These are phyloP conservation scores for Apophysomyces elegans DNA, from an alignment of 371 early-diverging fungal species.

Conservation along the genomic window DNA sequence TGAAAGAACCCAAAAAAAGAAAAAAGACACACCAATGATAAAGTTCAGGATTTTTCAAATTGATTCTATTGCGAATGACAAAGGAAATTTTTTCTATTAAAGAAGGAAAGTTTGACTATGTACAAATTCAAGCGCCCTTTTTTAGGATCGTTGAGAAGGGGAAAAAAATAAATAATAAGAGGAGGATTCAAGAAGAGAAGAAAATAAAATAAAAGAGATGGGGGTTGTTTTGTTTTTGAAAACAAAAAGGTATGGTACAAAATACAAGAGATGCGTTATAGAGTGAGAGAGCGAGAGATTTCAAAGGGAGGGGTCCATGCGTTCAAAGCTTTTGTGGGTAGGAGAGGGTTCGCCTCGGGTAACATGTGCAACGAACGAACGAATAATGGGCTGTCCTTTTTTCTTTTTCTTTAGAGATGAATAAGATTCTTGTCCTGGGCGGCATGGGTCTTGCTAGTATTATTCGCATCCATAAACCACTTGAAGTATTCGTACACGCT, in stretches of 20 bases:
- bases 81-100: conserved; percentile 6
- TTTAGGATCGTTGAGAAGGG: background rate
- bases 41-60: background rate
- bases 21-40: background rate
- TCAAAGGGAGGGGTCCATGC: background rate
- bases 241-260: background rate
- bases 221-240: background rate
- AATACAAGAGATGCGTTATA: background rate
- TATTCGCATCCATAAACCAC: conserved; percentile 53
- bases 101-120: background rate
- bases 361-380: too few relatives aligned
- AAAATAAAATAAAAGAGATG: conserved; percentile 1
- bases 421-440: conserved; percentile 15
- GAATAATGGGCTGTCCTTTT: background rate
- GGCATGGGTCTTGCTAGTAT: conserved; percentile 10
- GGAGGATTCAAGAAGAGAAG: conserved; percentile 10
- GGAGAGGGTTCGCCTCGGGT: background rate
- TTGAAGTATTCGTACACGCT: conserved; percentile 89
- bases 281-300: background rate
- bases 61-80: conserved; percentile 1
- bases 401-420: conserved; percentile 9
- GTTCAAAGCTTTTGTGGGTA: background rate
- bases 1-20: background rate
- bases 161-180: background rate
- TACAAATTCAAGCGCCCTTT: background rate